phyloP scores from a whole-genome alignment of 1,139 yeast genomes.

The Candida sp. region DNA sequence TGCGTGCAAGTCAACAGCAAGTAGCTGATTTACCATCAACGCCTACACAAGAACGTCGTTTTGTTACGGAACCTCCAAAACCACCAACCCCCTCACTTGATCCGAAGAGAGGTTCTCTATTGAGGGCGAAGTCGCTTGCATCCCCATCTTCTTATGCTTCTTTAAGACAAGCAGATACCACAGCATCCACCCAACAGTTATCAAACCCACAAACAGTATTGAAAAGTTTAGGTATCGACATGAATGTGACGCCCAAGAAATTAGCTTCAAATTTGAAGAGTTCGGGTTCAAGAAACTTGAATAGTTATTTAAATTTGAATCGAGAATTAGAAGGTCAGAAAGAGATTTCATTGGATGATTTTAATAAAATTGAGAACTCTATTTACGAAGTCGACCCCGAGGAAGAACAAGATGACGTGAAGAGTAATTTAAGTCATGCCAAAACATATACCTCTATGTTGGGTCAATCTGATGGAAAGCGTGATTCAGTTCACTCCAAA shows the following conservation, averaged over 20 bases:
- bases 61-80: conserved; percentile 18
- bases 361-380: conserved; percentile 11
- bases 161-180: conserved; percentile 10
- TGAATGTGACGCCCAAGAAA: conserved; percentile 24
- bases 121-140: conserved; percentile 38
- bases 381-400: conserved; percentile 11
- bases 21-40: conserved; percentile 19
- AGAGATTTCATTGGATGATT: conserved; percentile 3
- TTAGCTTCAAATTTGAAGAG: conserved; percentile 32
- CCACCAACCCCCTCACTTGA: conserved; percentile 28
- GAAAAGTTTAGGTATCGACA: conserved; percentile 42
- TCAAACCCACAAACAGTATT: conserved; percentile 34
- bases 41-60: conserved; percentile 10
- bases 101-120: conserved; percentile 32
- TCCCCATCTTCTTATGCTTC: conserved; percentile 24
- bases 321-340: background rate
- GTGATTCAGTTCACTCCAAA: background rate
- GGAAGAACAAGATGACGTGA: conserved; percentile 5
- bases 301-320: conserved; percentile 19
- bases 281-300: conserved; percentile 43
- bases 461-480: no score
- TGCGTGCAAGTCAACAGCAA: conserved; percentile 24
- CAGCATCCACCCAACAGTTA: conserved; percentile 5
- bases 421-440: no score
- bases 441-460: no score